A percentile compares a stretch with the other conserved stretches of the same genome.
These are phyloP conservation scores for Verticillium isaacii DNA, from an alignment of 2,329 filamentous ascomycete species.

Conservation along the genomic window DNA sequence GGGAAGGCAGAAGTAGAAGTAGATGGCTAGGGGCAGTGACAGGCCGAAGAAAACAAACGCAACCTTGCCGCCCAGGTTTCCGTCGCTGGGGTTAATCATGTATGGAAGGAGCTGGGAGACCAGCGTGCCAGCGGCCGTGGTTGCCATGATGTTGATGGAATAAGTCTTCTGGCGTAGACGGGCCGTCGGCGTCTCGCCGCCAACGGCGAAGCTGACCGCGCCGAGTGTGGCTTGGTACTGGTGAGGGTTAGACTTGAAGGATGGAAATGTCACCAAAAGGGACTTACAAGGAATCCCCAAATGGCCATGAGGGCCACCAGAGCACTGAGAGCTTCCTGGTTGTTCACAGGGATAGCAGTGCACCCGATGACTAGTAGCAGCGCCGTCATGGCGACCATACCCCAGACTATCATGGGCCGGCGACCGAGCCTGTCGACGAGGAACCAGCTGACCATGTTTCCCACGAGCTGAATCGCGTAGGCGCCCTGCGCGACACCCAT, in stretches of 20 bases:
- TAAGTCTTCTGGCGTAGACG: conserved; percentile 8
- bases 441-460: conserved; percentile 33
- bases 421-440: conserved; percentile 30
- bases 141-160: conserved; percentile 8
- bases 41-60: conserved; percentile 32
- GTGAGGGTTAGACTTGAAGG: background rate
- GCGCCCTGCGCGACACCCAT: conserved; percentile 33
- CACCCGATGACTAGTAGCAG: conserved; percentile 22
- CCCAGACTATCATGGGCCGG: conserved; percentile 31
- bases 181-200: conserved; percentile 4
- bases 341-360: conserved; percentile 17
- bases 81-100: conserved; percentile 20
- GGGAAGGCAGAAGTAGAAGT: conserved; percentile 29
- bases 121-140: background rate
- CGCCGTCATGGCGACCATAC: conserved; percentile 1
- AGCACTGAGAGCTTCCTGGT: background rate
- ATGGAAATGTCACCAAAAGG: too few species aligned
- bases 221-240: conserved; percentile 7
- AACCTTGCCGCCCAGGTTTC: conserved; percentile 32
- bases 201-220: conserved; percentile 3
- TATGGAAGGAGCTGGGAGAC: conserved; percentile 15
- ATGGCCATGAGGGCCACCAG: conserved; percentile 6
- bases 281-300: conserved; percentile 7
- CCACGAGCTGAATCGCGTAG: conserved; percentile 34
- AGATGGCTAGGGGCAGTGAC: conserved; percentile 16